Evolutionary conservation across 2,329 filamentous ascomycete species (phyloP), one percentile per base, ranked within the genome.

Genomic region (Colletotrichum lini): DNA sequence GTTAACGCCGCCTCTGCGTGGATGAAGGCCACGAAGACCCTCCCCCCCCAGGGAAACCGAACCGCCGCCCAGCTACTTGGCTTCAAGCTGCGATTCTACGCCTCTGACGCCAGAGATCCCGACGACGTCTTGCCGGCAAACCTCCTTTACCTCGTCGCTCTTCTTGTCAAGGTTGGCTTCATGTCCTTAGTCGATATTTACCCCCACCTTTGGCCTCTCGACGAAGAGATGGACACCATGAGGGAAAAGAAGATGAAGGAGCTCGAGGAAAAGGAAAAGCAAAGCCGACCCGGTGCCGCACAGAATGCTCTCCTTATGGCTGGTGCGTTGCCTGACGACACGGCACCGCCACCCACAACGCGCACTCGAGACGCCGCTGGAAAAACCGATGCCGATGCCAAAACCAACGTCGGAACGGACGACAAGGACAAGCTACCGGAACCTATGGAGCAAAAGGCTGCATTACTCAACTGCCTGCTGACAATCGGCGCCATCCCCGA

Each of bases 21-120:
- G 94, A 94, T 97, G 76, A 87, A 90, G 73, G 85, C 90, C 70
- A 98, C 96, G 3, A 92, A 91, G 67, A 97, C 94, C 0, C 83
- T 96, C 4, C 95, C 95, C 5, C 94, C 95, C 1, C 87, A 89
- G 40, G 96, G 97, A 40, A 99, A 98, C 79, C 90, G 92, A 53
- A 94, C 97, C 70, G 96, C 96, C 1, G 97, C 97, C 40, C 96
- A 98, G 79, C 88, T 99, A 4, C 90, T 99, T 16, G 96, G 96
- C 4, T 99, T 99, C 87, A 99, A 99, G 82, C 88, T 99, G 61
- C 93, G 94, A 16, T 99, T 98, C 81, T 99, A 99, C 79, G 93
- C 94, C 50, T 97, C 94, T 0, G 86, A 91, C 38, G 91, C 93
- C 45, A 90, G 96, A 67, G 90, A 94, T 71, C 88, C 91, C 65